Evolutionary conservation across 2,329 filamentous ascomycete genomes (phyloP).

Genomic region (Penicillium occitanis): DNA sequence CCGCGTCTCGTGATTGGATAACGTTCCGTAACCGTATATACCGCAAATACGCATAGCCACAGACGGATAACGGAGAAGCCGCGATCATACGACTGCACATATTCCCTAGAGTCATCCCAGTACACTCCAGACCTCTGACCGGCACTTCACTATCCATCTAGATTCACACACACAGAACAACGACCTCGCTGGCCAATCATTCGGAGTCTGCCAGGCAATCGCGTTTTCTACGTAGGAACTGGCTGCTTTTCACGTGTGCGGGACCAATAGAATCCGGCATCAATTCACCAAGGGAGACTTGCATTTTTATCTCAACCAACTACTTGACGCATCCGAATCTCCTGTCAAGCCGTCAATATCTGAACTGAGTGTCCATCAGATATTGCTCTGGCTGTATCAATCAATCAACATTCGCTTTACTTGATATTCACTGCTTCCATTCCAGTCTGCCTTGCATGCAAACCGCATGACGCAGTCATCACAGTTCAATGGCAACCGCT

Average conservation of each 20-base stretch:
- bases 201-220: background rate
- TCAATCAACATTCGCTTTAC: background rate
- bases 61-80: conserved; percentile 17
- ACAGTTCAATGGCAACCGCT: conserved; percentile 17
- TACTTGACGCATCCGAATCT: background rate
- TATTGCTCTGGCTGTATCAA: background rate
- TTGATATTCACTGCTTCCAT: background rate
- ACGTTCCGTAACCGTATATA: background rate
- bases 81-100: conserved; percentile 15
- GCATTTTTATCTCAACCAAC: background rate
- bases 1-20: background rate
- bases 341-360: too few species aligned
- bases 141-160: background rate
- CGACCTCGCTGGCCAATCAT: background rate
- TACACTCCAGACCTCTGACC: background rate
- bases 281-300: background rate
- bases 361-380: background rate
- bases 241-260: background rate
- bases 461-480: conserved; percentile 15
- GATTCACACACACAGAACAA: background rate
- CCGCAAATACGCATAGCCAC: background rate
- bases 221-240: background rate
- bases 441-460: background rate
- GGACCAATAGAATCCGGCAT: conserved; percentile 3
- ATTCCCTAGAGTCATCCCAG: background rate